Evolutionary conservation across 2,329 filamentous ascomycete species (phyloP), one percentile per base, ranked within the genome.

Genomic region (Diaporthe ilicicola): DNA sequence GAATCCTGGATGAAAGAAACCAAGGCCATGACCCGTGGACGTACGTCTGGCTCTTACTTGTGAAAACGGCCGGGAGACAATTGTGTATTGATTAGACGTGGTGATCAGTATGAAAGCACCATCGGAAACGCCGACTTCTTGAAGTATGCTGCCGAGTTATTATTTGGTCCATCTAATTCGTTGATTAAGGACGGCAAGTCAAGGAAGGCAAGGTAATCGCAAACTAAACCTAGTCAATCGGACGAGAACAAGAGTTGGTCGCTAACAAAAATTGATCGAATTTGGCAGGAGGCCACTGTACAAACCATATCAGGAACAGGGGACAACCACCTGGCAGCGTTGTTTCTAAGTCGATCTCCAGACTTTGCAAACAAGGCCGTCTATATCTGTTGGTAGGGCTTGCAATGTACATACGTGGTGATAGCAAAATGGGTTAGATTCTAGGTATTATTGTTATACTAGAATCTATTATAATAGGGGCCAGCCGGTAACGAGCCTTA

Each of bases 241-340:
- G 55, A 29, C 22, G 24, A 44, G 24, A 61, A 10, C 1, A 4
- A 46, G 17, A n/a, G n/a, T 24, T 9, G 9, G 10, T n/a, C 8
- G 24, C 55, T 61, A 32, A 61, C 55, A n/a, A 44, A 4, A 1
- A 29, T 12, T n/a, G 17, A 27, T 53, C 59, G 2, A 46, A 67
- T 7, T 19, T 68, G 0, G 19, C 62, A 79, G 75, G 70, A 81
- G 34, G 78, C 79, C 17, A 81, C 80, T 1, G 79, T 80, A 0
- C 81, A 82, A 72, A 79, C 80, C 10, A 80, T 82, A 39, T 82
- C 80, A 0, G 80, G 81, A 8, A 82, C 81, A 0, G 81, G 81
- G 2, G 78, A 81, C 6, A 77, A 78, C 44, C 80, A 82, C 64
- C 74, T 82, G n/a, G 81, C 76, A 22, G 78, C 78, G 9, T 62